Percentiles rank a stretch among this genome's conserved stretches.
Evolutionary conservation across 371 early-diverging fungal genomes (phyloP).

Genomic region (Mortierella sp.): DNA sequence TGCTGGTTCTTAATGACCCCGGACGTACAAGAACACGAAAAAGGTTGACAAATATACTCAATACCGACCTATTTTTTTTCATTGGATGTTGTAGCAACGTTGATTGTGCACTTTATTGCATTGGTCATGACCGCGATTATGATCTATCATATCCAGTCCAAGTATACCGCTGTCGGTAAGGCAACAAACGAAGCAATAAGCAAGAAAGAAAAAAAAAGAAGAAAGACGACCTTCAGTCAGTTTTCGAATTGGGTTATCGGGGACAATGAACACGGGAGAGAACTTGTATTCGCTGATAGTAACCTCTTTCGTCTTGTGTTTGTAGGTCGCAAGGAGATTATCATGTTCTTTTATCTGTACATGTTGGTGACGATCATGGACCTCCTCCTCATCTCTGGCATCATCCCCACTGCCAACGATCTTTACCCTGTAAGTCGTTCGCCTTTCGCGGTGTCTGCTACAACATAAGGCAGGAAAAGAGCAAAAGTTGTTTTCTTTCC

Average conservation of each 20-base stretch:
- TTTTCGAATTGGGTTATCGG: background rate
- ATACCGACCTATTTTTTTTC: background rate
- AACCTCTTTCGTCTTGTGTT: background rate
- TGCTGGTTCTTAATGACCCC: background rate
- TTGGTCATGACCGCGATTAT: slow-evolving; percentile 96
- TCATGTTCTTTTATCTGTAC: slow-evolving; percentile 97
- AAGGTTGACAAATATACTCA: background rate
- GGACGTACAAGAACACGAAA: background rate
- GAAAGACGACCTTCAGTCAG: background rate
- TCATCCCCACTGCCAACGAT: slow-evolving; percentile 84
- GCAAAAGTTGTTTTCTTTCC: background rate
- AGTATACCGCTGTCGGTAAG: slow-evolving; percentile 97
- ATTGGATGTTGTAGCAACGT: slow-evolving; percentile 66
- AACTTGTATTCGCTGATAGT: background rate
- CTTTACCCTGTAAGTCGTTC: slow-evolving; percentile 82
- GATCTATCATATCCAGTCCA: slow-evolving; percentile 96
- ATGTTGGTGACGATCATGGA: slow-evolving; percentile 88
- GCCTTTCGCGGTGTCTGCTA: too few relatives aligned
- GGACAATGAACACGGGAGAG: background rate
- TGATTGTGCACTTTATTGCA: slow-evolving; percentile 91
- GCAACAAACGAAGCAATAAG: background rate
- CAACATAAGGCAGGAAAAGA: background rate
- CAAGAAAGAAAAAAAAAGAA: background rate
- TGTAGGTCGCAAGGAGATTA: slow-evolving; percentile 95
- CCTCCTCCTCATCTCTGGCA: slow-evolving; percentile 88